Base-by-base conservation (phyloP, 805 yeast species). In the Ogataea ramenticola region DNA sequence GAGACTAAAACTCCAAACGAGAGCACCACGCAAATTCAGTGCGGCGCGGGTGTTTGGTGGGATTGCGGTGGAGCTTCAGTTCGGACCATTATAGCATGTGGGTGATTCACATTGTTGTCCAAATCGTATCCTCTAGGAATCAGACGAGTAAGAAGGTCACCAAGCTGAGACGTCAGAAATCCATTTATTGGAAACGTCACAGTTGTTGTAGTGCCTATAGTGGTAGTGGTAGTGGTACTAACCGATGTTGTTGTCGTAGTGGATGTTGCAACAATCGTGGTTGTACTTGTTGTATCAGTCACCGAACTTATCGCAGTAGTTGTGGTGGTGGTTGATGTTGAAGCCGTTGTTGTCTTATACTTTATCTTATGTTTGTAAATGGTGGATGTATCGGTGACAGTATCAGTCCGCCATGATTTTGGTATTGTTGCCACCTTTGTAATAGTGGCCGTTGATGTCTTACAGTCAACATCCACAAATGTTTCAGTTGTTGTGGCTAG, bases 401-500 rank as follows among this genome's bases (percentile, higher is more conserved):
- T 40, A 15, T 10, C 4, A 7, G 42, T 40, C 3, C 19, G 9
- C 22, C 34, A 20, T 24, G 4, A 8, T 14, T 40, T 31, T 3
- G 36, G 22, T 11, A 40, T 31, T 3, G 27, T 30, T 12, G 42
- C 42, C 8, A 40, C 15, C 19, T 40, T 40, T 2, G 43, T 40
- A 10, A 21, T 16, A 15, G 43, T 40, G 4, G 14, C 43, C 10
- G 36, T 33, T 17, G 31, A n/a, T 7, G 43, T 40, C 22, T 21
- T 19, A 15, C 6, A 12, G 4, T 32, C 37, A 3, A 32, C 8
- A n/a, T 40, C 42, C 4, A 32, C n/a, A 31, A 17, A 31, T 12
- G 49, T 48, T 19, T 43, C 43, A 11, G 49, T 48, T 3, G 30
- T 46, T 19, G 53, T 45, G 10, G 46, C 48, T 10, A 46, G 40